Conservation (phyloP, 1,139 yeast species). For the Hyphopichia burtonii region DNA sequence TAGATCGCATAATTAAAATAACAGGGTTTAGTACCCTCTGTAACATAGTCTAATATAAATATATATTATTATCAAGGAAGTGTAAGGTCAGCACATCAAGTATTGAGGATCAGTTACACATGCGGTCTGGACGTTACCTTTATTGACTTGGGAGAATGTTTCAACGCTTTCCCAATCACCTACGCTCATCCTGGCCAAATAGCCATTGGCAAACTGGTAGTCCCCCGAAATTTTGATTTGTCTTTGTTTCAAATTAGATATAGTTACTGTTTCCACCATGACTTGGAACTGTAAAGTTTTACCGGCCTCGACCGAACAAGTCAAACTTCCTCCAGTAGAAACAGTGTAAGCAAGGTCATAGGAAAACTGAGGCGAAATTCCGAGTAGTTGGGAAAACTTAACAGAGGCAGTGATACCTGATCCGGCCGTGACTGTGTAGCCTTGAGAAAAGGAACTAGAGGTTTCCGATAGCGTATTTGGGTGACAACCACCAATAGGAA, state of each 20-base stretch:
- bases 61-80: no score
- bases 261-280: conserved; percentile 11
- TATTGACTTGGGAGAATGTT: conserved; percentile 11
- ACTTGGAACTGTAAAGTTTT: conserved; percentile 23
- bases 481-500: conserved; percentile 11
- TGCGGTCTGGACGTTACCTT: conserved; percentile 18
- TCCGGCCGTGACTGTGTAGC: conserved; percentile 19
- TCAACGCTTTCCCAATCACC: conserved; percentile 19
- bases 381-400: conserved; percentile 14
- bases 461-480: conserved; percentile 8
- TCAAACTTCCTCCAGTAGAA: conserved; percentile 17
- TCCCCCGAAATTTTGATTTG: conserved; percentile 11
- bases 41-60: not conserved
- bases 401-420: conserved; percentile 14
- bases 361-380: conserved; percentile 14
- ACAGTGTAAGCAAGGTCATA: conserved; percentile 11
- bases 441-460: conserved; percentile 19
- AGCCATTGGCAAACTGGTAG: conserved; percentile 6
- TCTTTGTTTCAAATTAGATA: conserved; percentile 16
- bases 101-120: conserved; percentile 24
- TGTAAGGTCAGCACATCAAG: no score
- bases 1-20: not conserved
- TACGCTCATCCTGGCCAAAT: conserved; percentile 7
- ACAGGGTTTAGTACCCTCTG: not conserved
- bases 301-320: conserved; percentile 20